Percentiles rank a stretch among this genome's conserved stretches.
phyloP scores from a whole-genome alignment of 1,139 yeast species.

The Nakaseomyces sp. region DNA sequence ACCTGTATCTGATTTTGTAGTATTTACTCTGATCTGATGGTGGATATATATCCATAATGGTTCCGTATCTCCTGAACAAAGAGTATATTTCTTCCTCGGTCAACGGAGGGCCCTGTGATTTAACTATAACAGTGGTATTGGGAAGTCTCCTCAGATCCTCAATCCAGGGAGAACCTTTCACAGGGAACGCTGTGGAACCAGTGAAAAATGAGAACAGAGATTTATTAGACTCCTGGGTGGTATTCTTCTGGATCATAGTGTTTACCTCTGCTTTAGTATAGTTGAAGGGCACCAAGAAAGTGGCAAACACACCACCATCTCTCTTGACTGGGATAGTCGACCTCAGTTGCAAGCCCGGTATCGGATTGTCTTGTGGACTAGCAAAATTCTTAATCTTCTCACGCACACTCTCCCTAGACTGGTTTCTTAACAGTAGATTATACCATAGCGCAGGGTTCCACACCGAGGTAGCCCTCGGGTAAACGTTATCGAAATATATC shows the following conservation, averaged over 20 bases:
- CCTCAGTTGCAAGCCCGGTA: slow-evolving; percentile 36
- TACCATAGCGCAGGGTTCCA: slow-evolving; percentile 37
- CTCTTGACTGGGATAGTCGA: slow-evolving; percentile 60
- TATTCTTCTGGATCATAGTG: slow-evolving; percentile 42
- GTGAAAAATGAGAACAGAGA: slow-evolving; percentile 30
- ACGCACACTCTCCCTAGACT: slow-evolving; percentile 32
- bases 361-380: slow-evolving; percentile 36
- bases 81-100: slow-evolving; percentile 81
- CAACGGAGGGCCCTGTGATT: slow-evolving; percentile 63
- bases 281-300: slow-evolving; percentile 51
- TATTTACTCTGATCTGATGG: slow-evolving; percentile 42
- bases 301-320: slow-evolving; percentile 92
- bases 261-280: slow-evolving; percentile 44
- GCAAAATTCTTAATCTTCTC: slow-evolving; percentile 34
- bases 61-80: slow-evolving; percentile 79
- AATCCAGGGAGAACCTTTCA: slow-evolving; percentile 92
- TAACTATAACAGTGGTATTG: slow-evolving; percentile 50
- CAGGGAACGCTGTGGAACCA: slow-evolving; percentile 52
- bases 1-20: slow-evolving; percentile 42
- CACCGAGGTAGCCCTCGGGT: slow-evolving; percentile 37
- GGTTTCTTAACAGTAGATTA: slow-evolving; percentile 29
- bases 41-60: slow-evolving; percentile 65
- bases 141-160: slow-evolving; percentile 82
- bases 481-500: slow-evolving; percentile 45
- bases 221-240: slow-evolving; percentile 32